Evolutionary conservation across 2,329 filamentous ascomycete genomes (phyloP).

Genomic region (Trichophaea hybrida): DNA sequence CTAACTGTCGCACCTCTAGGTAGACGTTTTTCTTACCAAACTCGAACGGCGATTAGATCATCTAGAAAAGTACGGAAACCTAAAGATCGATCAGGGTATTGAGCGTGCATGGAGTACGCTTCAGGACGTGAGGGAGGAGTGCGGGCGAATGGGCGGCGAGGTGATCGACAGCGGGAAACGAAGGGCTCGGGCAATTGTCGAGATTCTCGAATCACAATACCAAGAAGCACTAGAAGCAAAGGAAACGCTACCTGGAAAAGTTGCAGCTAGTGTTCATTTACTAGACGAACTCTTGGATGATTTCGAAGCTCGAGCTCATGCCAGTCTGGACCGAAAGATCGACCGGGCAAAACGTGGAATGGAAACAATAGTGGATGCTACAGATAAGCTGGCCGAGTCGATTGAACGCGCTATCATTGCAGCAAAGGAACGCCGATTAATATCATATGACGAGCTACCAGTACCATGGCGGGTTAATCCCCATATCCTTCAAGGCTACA

Average conservation of each 20-base stretch:
- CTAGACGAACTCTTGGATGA: constrained; percentile 76
- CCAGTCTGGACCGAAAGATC: constrained; percentile 66
- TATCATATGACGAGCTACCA: constrained; percentile 80
- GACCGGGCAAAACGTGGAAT: constrained; percentile 60
- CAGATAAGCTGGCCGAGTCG: constrained; percentile 67
- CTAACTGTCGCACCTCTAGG: constrained; percentile 33
- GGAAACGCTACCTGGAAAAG: constrained; percentile 82
- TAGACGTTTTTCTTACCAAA: constrained; percentile 71
- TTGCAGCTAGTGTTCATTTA: constrained; percentile 68
- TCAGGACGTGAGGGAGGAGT: constrained; percentile 72
- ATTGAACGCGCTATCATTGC: constrained; percentile 62
- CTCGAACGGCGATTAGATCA: constrained; percentile 75
- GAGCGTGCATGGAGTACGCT: constrained; percentile 74
- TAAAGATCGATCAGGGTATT: constrained; percentile 70
- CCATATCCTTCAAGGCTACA: constrained; percentile 81
- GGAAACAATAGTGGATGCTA: constrained; percentile 67
- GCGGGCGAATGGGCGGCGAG: constrained; percentile 78
- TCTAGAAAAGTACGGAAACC: constrained; percentile 73
- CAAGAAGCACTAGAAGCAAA: constrained; percentile 72
- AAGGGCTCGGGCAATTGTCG: constrained; percentile 75
- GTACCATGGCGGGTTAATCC: constrained; percentile 89
- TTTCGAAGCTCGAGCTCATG: constrained; percentile 68
- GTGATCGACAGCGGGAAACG: constrained; percentile 75
- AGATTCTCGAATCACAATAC: constrained; percentile 78
- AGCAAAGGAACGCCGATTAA: constrained; percentile 66